Conservation (phyloP, 345 rosid genomes). For the Lumnitzera littorea region DNA sequence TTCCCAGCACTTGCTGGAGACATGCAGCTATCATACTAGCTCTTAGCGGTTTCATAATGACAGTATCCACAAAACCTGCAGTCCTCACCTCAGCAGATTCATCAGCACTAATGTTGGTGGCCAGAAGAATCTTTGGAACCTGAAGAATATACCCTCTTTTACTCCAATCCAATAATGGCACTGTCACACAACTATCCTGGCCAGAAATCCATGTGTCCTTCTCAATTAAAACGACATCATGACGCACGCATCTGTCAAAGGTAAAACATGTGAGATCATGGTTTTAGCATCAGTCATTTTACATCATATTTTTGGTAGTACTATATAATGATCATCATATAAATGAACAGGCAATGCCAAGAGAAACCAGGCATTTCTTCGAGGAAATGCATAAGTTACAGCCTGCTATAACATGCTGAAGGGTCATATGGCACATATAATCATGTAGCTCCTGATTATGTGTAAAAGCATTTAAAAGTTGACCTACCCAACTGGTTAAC, state of each 20-base stretch:
- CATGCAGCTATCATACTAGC: constrained; percentile 97
- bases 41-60: constrained; percentile 87
- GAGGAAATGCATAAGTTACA: too few species aligned
- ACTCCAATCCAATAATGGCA: constrained; percentile 30
- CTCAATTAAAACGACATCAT: constrained; percentile 76
- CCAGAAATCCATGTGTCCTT: constrained; percentile 75
- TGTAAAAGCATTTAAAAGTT: too few species aligned
- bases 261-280: background rate
- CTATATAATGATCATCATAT: too few species aligned
- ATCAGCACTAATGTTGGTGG: constrained; percentile 54
- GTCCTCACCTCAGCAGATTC: constrained; percentile 71
- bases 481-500: too few species aligned
- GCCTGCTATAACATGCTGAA: too few species aligned
- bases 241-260: constrained; percentile 11
- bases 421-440: too few species aligned
- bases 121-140: constrained; percentile 67
- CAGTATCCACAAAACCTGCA: constrained; percentile 84
- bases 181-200: constrained; percentile 35
- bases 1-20: constrained; percentile 72
- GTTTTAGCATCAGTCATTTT: too few species aligned
- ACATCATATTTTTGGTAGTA: too few species aligned
- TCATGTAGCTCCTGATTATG: too few species aligned
- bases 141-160: constrained; percentile 41
- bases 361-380: too few species aligned
- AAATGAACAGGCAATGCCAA: too few species aligned